Base-by-base conservation (phyloP, 352 stramenopile species). In the Globisporangium spinosum region DNA sequence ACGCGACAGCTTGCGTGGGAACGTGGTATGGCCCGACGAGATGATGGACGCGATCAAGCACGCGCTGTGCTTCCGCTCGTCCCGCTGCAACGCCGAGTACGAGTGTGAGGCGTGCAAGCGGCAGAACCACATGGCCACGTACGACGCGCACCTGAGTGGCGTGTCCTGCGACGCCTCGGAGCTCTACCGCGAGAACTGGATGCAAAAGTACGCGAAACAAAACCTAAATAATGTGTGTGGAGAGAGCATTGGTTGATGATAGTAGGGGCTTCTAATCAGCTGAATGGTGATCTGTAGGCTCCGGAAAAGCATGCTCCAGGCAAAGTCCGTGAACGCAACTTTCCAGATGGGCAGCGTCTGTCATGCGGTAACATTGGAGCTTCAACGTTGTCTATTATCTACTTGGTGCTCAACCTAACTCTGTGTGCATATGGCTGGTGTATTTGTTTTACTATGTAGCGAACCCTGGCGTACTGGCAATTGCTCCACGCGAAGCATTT, bases 311-410 rank as follows among this genome's bases (percentile, higher is more conserved):
- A 74, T 78, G 43, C 35, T 72, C 9, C 70, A 82, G 27, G 63
- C 72, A 45, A 64, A 72, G 15, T 62, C 76, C 0, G 71, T 86
- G 22, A 56, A 64, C 2, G 62, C 53, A 0, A 76, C 68, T 7
- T 95, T 91, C 59, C 72, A 93, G 64, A 83, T 95, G 65, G 87
- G 87, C n/a, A 91, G 80, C 35, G 76, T 89, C 0, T 95, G 87
- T 22, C 84, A 93, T 62, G 84, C 84, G 56, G 87, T 95, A 89
- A 38, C 9, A 15, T 4, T 51, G 4, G 13, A 32, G 15, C 23
- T 17, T 15, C n/a, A 12, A 9, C 15, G 2, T 49, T 49, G 40
- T 49, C 15, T 49, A 20, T 38, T 7, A n/a, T 22, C 13, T 49
- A 49, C 15, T 20, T n/a, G 40, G 15, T 49, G 40, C 40, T n/a